Percentiles rank a stretch among this genome's conserved stretches.
Evolutionary conservation across 2,329 filamentous ascomycete species (phyloP).

Genomic region (Colletotrichum neosansevieriae): DNA sequence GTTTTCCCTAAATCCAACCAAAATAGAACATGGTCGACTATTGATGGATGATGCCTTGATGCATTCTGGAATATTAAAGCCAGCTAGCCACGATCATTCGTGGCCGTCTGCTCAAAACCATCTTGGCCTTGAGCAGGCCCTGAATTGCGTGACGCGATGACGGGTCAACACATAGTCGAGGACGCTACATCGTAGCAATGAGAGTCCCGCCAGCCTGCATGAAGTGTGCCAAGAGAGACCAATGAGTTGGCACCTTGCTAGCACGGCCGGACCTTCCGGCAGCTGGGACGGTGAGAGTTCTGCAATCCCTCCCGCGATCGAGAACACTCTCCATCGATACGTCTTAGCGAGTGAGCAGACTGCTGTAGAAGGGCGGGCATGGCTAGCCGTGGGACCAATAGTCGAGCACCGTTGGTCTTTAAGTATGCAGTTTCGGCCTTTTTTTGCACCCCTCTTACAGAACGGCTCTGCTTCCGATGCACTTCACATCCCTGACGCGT

Average conservation of each 20-base stretch:
- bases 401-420: conserved; percentile 15
- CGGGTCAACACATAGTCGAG: neutral
- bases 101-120: neutral
- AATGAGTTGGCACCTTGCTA: conserved; percentile 5
- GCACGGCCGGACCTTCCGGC: conserved; percentile 22
- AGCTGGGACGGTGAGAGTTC: conserved; percentile 15
- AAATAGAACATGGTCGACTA: conserved; percentile 27
- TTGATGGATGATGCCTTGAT: conserved; percentile 7
- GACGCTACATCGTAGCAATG: too few relatives aligned
- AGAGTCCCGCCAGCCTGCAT: neutral
- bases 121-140: neutral
- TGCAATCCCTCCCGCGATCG: neutral
- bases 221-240: neutral
- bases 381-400: conserved; percentile 3
- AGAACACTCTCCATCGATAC: conserved; percentile 2
- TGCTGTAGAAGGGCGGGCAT: conserved; percentile 1
- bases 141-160: neutral
- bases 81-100: neutral
- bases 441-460: conserved; percentile 10
- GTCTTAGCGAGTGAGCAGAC: neutral
- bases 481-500: conserved; percentile 26
- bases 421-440: conserved; percentile 4
- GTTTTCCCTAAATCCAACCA: conserved; percentile 1
- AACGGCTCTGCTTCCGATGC: conserved; percentile 13
- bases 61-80: neutral